Percentiles rank a stretch among this genome's conserved stretches.
phyloP scores from a whole-genome alignment of 371 early-diverging fungal species.

The Lichtheimia ornata region DNA sequence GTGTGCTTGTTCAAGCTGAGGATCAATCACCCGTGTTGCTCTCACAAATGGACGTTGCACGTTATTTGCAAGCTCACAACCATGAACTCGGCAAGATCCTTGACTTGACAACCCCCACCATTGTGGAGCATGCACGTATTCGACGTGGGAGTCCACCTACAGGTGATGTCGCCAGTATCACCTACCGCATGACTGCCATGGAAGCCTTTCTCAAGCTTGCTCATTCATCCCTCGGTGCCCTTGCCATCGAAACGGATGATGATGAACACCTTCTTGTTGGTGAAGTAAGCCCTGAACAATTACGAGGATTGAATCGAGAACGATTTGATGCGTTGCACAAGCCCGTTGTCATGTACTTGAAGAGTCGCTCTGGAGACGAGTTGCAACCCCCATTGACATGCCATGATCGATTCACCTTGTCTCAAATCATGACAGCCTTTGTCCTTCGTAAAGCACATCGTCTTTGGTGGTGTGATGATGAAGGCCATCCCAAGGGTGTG shows the following conservation, averaged over 20 bases:
- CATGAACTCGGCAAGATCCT: conserved; percentile 59
- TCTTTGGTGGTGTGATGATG: conserved; percentile 59
- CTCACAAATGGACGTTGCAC: conserved; percentile 64
- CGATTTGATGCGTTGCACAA: conserved; percentile 47
- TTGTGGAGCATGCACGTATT: conserved; percentile 23
- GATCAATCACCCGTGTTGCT: conserved; percentile 41
- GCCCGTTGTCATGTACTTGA: conserved; percentile 45
- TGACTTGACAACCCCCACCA: conserved; percentile 40
- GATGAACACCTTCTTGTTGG: conserved; percentile 53
- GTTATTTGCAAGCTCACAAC: conserved; percentile 56
- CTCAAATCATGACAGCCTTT: conserved; percentile 59
- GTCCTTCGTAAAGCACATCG: conserved; percentile 54
- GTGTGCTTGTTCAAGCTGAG: conserved; percentile 51
- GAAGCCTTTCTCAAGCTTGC: conserved; percentile 55
- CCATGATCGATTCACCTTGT: conserved; percentile 54
- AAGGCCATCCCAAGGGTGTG: conserved; percentile 55
- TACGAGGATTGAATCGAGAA: conserved; percentile 59
- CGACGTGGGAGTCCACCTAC: conserved; percentile 5
- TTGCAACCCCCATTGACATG: conserved; percentile 55
- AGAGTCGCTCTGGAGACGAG: conserved; percentile 44
- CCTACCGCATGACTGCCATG: conserved; percentile 53
- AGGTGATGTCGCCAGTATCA: conserved; percentile 16
- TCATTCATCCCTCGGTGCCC: conserved; percentile 42
- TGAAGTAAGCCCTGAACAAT: conserved; percentile 62
- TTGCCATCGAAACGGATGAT: conserved; percentile 46